A percentile compares a stretch with the other conserved stretches of the same genome.
Evolutionary conservation across 2,329 filamentous ascomycete species (phyloP).

Genomic region (Ophiostoma ulmi): DNA sequence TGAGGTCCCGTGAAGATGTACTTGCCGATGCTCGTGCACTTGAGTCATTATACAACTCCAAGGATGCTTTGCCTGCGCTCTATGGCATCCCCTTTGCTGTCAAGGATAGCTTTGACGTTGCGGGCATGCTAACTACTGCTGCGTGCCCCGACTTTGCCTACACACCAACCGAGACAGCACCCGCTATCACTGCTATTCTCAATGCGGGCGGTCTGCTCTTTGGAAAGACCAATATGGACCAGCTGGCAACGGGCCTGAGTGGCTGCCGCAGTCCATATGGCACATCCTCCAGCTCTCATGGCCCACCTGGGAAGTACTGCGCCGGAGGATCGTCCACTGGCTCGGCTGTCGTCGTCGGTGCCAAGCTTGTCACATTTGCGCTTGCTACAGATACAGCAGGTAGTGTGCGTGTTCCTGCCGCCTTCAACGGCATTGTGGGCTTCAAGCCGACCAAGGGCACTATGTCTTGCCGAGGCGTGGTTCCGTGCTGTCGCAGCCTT

Average conservation of each 20-base stretch:
- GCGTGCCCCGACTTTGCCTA: neutral
- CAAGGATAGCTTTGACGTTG: neutral
- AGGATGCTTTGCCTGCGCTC: neutral
- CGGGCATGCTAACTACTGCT: neutral
- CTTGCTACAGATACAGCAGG: neutral
- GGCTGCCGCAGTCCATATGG: conserved; percentile 54
- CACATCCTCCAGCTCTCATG: conserved; percentile 31
- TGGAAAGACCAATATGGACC: conserved; percentile 56
- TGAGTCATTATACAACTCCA: neutral
- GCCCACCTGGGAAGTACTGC: neutral
- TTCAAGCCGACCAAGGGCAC: conserved; percentile 6
- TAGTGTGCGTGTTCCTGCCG: neutral
- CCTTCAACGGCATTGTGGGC: neutral
- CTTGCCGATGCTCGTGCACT: neutral
- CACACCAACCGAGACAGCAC: neutral
- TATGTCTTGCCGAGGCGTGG: neutral
- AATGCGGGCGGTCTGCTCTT: conserved; percentile 50
- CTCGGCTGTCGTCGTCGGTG: neutral
- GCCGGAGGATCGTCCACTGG: neutral
- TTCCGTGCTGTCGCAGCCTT: neutral
- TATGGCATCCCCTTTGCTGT: neutral
- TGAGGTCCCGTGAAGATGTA: neutral
- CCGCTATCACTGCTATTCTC: conserved; percentile 28
- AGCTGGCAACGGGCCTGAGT: conserved; percentile 57
- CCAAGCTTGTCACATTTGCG: neutral